Conservation (phyloP, 192 early-diverging fungal species). For the Backusella tarrabulga region DNA sequence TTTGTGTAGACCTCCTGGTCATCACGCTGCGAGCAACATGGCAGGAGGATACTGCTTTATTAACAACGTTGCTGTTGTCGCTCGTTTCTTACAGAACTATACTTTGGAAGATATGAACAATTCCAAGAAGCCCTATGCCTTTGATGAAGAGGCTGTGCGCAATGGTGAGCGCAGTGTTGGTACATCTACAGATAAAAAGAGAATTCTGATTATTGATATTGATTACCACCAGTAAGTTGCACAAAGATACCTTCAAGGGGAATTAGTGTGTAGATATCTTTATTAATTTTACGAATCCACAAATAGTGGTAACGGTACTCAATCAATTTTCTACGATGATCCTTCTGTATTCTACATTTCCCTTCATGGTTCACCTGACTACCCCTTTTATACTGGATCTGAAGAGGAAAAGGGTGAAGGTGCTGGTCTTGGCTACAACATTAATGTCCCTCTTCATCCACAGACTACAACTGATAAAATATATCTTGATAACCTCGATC, state of each 20-base stretch:
- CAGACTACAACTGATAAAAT: conserved; percentile 54
- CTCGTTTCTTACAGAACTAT: conserved; percentile 46
- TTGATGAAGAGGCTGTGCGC: background rate
- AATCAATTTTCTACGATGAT: conserved; percentile 49
- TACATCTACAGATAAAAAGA: conserved; percentile 22
- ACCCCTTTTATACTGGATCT: conserved; percentile 63
- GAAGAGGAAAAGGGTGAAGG: conserved; percentile 53
- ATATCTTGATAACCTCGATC: conserved; percentile 48
- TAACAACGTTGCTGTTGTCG: conserved; percentile 50
- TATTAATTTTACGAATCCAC: background rate
- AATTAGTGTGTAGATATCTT: background rate
- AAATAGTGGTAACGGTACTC: conserved; percentile 54
- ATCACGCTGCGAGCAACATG: conserved; percentile 50
- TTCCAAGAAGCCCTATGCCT: background rate
- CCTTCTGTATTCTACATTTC: conserved; percentile 65
- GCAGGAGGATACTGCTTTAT: conserved; percentile 58
- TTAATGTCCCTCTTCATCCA: conserved; percentile 61
- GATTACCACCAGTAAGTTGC: conserved; percentile 55
- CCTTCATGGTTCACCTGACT: conserved; percentile 57
- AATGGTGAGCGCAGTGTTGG: background rate
- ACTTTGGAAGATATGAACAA: conserved; percentile 25
- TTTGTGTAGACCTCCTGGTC: conserved; percentile 52
- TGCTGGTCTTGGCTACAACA: conserved; percentile 61
- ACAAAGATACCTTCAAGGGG: background rate
- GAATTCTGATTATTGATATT: conserved; percentile 51